Percentiles rank a stretch among this genome's conserved stretches.
These are phyloP conservation scores for Scedosporium dehoogii DNA, from an alignment of 2,329 filamentous ascomycete species.

Conservation along the genomic window DNA sequence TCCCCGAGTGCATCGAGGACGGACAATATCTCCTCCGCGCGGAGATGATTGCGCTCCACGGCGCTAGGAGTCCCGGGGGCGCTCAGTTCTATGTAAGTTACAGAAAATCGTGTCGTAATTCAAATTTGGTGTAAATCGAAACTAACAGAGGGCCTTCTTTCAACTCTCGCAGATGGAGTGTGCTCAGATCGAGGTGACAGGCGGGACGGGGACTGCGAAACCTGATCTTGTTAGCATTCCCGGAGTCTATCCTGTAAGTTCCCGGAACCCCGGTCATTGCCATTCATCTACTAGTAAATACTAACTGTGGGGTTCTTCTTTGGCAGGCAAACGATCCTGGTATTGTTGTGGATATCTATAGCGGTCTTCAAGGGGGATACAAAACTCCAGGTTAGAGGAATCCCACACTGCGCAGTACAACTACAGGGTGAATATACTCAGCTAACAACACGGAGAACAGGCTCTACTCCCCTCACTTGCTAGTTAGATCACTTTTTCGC, in stretches of 20 bases:
- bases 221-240: conserved; percentile 17
- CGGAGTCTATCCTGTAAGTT: conserved; percentile 19
- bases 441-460: not conserved
- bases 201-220: conserved; percentile 16
- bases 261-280: not conserved
- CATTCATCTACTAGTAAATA: not conserved
- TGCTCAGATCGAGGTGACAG: conserved; percentile 25
- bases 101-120: not conserved
- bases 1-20: conserved; percentile 39
- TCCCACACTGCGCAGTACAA: not conserved
- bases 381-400: conserved; percentile 21
- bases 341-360: conserved; percentile 25
- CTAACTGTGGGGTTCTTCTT: not conserved
- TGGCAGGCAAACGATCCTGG: conserved; percentile 22
- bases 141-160: not conserved
- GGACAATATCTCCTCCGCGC: conserved; percentile 50
- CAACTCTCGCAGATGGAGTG: conserved; percentile 23
- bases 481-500: not conserved
- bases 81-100: conserved; percentile 32
- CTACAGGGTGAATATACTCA: not conserved
- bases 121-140: not conserved
- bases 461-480: not conserved
- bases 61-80: conserved; percentile 27
- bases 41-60: conserved; percentile 50
- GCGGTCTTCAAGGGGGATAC: not conserved